phyloP scores from a whole-genome alignment of 78 protist species.

The Ministeria vibrans region DNA sequence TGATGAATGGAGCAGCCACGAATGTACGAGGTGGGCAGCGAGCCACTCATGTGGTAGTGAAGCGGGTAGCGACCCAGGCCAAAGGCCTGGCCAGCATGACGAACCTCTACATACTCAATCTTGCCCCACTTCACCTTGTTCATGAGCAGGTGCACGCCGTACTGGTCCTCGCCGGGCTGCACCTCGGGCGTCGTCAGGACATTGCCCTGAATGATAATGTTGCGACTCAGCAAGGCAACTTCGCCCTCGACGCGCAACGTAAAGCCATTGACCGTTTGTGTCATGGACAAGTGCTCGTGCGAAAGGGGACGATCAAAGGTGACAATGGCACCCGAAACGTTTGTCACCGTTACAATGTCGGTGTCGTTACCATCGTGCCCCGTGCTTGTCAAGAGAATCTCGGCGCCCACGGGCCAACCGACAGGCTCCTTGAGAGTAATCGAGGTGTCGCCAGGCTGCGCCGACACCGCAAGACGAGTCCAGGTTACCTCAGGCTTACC shows the following conservation, averaged over 20 bases:
- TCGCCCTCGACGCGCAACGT: slow-evolving; percentile 33
- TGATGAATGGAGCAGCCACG: slow-evolving; percentile 21
- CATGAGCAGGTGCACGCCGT: slow-evolving; percentile 49
- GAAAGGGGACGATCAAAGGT: not conserved
- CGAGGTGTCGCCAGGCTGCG: not conserved
- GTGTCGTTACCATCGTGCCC: slow-evolving; percentile 28
- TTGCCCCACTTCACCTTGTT: not conserved
- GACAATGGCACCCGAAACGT: not conserved
- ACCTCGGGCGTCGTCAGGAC: not conserved
- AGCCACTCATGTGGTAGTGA: slow-evolving; percentile 34
- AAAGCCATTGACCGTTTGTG: not conserved
- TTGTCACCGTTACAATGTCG: slow-evolving; percentile 8
- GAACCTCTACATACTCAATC: slow-evolving; percentile 22
- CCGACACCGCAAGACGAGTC: not conserved
- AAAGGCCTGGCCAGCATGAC: slow-evolving; percentile 38
- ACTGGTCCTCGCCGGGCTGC: not conserved
- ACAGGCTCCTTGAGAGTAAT: slow-evolving; percentile 9
- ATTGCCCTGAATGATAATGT: slow-evolving; percentile 40
- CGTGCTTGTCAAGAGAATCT: slow-evolving; percentile 22
- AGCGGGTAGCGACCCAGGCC: slow-evolving; percentile 31
- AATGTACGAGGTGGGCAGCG: slow-evolving; percentile 10
- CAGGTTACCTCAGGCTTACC: not conserved
- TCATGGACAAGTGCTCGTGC: slow-evolving; percentile 22
- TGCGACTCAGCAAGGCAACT: slow-evolving; percentile 39
- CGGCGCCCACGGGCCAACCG: slow-evolving; percentile 22